These are phyloP conservation scores for Lachancea dasiensis DNA, from an alignment of 805 yeast species.

Conservation along the genomic window DNA sequence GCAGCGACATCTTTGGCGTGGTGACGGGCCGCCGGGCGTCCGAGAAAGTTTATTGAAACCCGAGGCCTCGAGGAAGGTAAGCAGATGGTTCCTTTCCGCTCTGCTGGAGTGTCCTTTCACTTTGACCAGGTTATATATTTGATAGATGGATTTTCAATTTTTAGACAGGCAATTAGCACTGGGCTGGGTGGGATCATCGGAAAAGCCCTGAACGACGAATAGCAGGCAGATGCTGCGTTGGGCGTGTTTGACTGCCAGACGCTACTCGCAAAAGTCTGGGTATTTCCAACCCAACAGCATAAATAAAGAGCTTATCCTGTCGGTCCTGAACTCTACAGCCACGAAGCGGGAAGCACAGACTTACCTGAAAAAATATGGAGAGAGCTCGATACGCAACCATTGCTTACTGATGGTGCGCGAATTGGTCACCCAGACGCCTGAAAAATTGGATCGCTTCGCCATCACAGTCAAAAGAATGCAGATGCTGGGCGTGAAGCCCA, in stretches of 20 bases:
- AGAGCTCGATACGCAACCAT: conserved; percentile 19
- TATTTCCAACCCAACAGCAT: conserved; percentile 25
- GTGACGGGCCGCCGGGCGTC: too few relatives aligned
- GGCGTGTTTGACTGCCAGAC: background rate
- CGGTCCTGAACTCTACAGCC: conserved; percentile 84
- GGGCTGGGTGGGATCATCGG: too few relatives aligned
- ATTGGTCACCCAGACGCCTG: conserved; percentile 12
- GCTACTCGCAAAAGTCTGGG: conserved; percentile 4
- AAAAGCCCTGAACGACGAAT: too few relatives aligned
- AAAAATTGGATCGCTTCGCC: conserved; percentile 15
- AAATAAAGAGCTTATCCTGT: conserved; percentile 63
- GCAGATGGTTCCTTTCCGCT: too few relatives aligned
- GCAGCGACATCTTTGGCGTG: conserved; percentile 50
- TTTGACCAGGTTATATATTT: too few relatives aligned
- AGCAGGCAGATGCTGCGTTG: background rate
- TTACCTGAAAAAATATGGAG: conserved; percentile 63
- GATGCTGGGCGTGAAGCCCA: conserved; percentile 61
- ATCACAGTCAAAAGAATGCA: conserved; percentile 23
- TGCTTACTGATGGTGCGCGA: conserved; percentile 28
- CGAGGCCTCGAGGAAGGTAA: too few relatives aligned
- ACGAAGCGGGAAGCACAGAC: conserved; percentile 88
- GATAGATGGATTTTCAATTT: background rate
- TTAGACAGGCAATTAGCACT: too few relatives aligned
- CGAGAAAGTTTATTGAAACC: too few relatives aligned
- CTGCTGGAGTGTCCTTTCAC: too few relatives aligned